Base-by-base conservation (phyloP, 352 stramenopile species). In the Phytophthora podocarpi region DNA sequence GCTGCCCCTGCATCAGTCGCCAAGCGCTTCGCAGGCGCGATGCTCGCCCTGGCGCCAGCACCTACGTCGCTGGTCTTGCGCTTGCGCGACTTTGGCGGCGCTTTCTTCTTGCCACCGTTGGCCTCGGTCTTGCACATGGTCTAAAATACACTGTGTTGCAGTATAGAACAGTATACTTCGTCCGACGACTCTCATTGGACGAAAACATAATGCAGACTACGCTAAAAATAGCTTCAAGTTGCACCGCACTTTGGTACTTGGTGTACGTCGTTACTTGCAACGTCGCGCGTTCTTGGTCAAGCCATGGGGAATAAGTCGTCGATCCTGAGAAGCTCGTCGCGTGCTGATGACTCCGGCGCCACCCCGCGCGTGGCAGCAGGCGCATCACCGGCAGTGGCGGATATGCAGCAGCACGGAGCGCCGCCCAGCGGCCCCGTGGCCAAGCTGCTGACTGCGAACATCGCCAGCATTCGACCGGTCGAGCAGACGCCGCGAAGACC, bases 221-320 rank as follows among this genome's bases (percentile, higher is more conserved):
- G 15, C 34, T 57, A 46, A 61, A 61, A 23, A 62, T 67, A 67
- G 13, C 59, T 67, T 67, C 59, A 62, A 67, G 37, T 64, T 56
- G 23, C 35, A 54, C 12, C n/a, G n/a, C n/a, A n/a, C n/a, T n/a
- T n/a, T n/a, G n/a, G n/a, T n/a, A n/a, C n/a, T n/a, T 34, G 10
- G 0, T 16, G 35, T 13, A n/a, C 1, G 13, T 4, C 11, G 26
- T 36, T 20, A 57, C 18, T 47, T 11, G 15, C 42, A 10, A 28
- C 21, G 58, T 13, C 48, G 43, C 35, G 20, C 20, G n/a, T n/a
- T n/a, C n/a, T n/a, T n/a, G n/a, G 10, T 18, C 6, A 15, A 8
- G 5, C 12, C 11, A 91, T 90, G 82, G 82, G 82, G 20, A 72
- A 76, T n/a, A 91, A 89, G 64, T 34, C 83, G 61, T 91, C 82